These are phyloP conservation scores for Hygrophoropsis aurantiaca DNA, from an alignment of 768 basidiomycete species.

Conservation along the genomic window DNA sequence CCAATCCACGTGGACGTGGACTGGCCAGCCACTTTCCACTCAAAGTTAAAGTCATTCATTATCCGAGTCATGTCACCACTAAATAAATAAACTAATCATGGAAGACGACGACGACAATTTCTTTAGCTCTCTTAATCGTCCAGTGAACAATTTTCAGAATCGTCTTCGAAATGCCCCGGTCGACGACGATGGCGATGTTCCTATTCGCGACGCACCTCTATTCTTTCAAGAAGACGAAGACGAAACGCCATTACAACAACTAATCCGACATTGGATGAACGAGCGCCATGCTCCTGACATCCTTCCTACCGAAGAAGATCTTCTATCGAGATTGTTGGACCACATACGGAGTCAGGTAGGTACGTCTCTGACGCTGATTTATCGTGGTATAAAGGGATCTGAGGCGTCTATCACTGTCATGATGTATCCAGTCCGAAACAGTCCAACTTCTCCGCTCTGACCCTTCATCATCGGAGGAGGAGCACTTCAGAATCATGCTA, in stretches of 20 bases:
- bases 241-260: slow-evolving; percentile 63
- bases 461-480: slow-evolving; percentile 85
- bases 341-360: slow-evolving; percentile 82
- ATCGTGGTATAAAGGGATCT: background rate
- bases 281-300: slow-evolving; percentile 83
- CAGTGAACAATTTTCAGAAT: slow-evolving; percentile 25
- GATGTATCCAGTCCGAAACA: slow-evolving; percentile 59
- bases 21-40: too few relatives aligned
- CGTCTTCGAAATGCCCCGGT: slow-evolving; percentile 36
- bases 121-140: slow-evolving; percentile 23
- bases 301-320: slow-evolving; percentile 66
- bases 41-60: too few relatives aligned
- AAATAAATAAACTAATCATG: too few relatives aligned
- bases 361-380: slow-evolving; percentile 5
- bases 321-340: slow-evolving; percentile 67
- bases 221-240: slow-evolving; percentile 34
- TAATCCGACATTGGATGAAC: slow-evolving; percentile 85
- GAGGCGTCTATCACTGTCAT: background rate
- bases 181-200: slow-evolving; percentile 34
- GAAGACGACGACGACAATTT: slow-evolving; percentile 27
- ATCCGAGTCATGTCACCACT: too few relatives aligned
- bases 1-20: too few relatives aligned
- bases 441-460: slow-evolving; percentile 78
- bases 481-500: slow-evolving; percentile 90
- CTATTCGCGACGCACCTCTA: slow-evolving; percentile 27